Evolutionary conservation across 148 eudicot species (phyloP), one percentile per base, ranked within the genome.

Genomic region (Cornus controversa): DNA sequence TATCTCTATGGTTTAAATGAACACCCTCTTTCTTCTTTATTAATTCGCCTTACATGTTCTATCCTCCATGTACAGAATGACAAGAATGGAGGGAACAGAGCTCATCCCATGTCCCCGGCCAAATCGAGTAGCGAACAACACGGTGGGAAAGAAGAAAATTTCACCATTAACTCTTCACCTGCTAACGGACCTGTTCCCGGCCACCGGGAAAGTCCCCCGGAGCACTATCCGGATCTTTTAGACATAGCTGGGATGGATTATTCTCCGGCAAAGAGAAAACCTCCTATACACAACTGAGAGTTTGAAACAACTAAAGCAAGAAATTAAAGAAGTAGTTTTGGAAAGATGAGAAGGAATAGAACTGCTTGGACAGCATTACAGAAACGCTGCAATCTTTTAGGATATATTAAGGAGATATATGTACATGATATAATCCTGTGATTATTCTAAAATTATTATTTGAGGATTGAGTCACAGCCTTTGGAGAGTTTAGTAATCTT

Each of bases 171-270:
- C 62, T 58, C 81, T 31, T 69, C 81, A 23, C 75, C 75, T 11
- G 80, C 15, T 64, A 29, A 70, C 25, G 37, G 73, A 23, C 75
- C 75, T 11, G 80, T 22, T 64, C 23, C 73, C 25, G 37, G 73
- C 15, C 78, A 83, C 70, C 79, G 29, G 58, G 66, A 80, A 68
- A 76, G 69, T 2, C 16, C 78, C 63, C 14, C 66, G 4, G 69
- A 78, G 54, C 62, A 29, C 2, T 79, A 80, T 72, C 80, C 84
- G 53, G 85, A 81, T 24, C 37, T 54, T 36, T 68, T 86, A 71
- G 89, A 84, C 84, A 68, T 91, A 71, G 84, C 89, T 10, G 91
- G 82, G 69, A 89, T 89, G 96, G 96, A 91, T 73, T 91, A 91
- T 80, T 86, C 93, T 75, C 84, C 87, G 4, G 96, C 93, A 27